phyloP scores from a whole-genome alignment of 2,329 filamentous ascomycete species.

The Neobulgaria alba region DNA sequence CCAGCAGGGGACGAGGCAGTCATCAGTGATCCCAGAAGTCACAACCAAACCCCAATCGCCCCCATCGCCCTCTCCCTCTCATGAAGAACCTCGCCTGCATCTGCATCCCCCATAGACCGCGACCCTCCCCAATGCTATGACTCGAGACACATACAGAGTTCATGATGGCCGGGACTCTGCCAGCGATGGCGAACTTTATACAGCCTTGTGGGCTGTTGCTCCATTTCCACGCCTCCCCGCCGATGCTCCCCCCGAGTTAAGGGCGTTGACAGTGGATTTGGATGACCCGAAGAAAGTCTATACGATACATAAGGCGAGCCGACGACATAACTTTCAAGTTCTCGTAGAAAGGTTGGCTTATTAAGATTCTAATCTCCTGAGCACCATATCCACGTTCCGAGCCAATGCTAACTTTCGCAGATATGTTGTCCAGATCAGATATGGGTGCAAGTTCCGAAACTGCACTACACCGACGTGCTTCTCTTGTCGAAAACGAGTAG shows the following conservation, averaged over 20 bases:
- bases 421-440: constrained; percentile 72
- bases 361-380: constrained; percentile 2
- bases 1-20: too few relatives aligned
- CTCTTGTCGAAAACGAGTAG: constrained; percentile 61
- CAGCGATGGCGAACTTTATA: constrained; percentile 33
- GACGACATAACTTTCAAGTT: constrained; percentile 55
- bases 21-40: too few relatives aligned
- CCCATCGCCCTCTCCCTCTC: not conserved
- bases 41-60: too few relatives aligned
- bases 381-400: constrained; percentile 5
- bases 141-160: constrained; percentile 33
- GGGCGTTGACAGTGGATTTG: constrained; percentile 45
- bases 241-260: constrained; percentile 52
- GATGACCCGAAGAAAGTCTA: constrained; percentile 55
- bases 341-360: constrained; percentile 54
- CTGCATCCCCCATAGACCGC: not conserved
- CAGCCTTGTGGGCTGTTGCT: constrained; percentile 52
- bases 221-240: constrained; percentile 49
- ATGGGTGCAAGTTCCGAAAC: constrained; percentile 61
- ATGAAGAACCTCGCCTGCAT: not conserved
- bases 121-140: constrained; percentile 37
- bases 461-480: constrained; percentile 76
- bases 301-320: constrained; percentile 49
- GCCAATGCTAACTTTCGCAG: constrained; percentile 35
- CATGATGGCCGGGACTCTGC: constrained; percentile 16